These are phyloP conservation scores for Platanus orientalis DNA, from an alignment of 164 flowering plant genomes.

Conservation along the genomic window DNA sequence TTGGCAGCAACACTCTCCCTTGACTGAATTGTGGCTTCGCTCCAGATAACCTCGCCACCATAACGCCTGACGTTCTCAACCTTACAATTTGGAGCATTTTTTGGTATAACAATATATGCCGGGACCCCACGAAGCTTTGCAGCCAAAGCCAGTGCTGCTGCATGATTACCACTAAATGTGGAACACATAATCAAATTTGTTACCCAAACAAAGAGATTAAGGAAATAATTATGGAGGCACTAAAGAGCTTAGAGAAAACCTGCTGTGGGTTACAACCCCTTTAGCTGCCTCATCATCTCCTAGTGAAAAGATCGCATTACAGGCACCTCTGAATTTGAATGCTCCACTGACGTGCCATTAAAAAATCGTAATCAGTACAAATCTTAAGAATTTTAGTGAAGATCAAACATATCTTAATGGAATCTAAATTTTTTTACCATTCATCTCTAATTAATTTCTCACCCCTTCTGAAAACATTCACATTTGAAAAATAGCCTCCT, in stretches of 20 bases:
- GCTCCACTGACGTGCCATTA: conserved; percentile 54
- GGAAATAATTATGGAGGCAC: background rate
- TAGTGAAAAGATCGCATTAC: conserved; percentile 85
- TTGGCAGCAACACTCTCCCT: conserved; percentile 54
- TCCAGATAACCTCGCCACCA: conserved; percentile 74
- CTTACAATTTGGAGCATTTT: conserved; percentile 86
- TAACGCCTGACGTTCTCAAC: conserved; percentile 84
- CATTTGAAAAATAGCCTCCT: conserved; percentile 73
- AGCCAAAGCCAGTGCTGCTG: conserved; percentile 90
- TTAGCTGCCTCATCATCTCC: conserved; percentile 59
- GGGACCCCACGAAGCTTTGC: conserved; percentile 78
- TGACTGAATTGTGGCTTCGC: conserved; percentile 66
- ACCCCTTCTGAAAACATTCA: conserved; percentile 94
- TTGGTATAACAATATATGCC: conserved; percentile 78
- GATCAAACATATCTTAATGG: background rate
- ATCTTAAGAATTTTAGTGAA: background rate
- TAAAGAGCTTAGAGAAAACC: conserved; percentile 36
- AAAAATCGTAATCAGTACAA: background rate
- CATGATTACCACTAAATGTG: conserved; percentile 80
- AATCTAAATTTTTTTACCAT: background rate
- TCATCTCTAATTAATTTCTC: conserved; percentile 22
- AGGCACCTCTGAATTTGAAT: conserved; percentile 94
- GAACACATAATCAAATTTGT: conserved; percentile 15
- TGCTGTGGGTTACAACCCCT: conserved; percentile 97
- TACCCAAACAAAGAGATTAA: background rate